phyloP scores from a whole-genome alignment of 805 yeast species.

The Pichia heedii region DNA sequence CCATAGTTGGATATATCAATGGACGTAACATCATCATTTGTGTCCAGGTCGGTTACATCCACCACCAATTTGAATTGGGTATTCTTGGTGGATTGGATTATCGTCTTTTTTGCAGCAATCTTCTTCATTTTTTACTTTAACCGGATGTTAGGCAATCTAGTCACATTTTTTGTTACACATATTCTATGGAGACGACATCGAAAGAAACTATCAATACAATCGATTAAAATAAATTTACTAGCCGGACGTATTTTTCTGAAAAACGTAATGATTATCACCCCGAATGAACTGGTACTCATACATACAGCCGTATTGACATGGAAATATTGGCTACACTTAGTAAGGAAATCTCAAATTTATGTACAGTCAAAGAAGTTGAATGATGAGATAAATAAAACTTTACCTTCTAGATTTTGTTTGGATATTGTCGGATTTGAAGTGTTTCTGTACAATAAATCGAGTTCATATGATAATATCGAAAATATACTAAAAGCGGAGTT shows the following conservation, averaged over 20 bases:
- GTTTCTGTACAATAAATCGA: slow-evolving; percentile 72
- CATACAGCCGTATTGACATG: slow-evolving; percentile 73
- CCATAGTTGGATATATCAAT: too few species aligned
- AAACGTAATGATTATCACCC: slow-evolving; percentile 64
- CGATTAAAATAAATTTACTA: slow-evolving; percentile 66
- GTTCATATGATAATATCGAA: slow-evolving; percentile 49
- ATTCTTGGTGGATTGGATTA: slow-evolving; percentile 75
- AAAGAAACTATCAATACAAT: slow-evolving; percentile 56
- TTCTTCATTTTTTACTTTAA: slow-evolving; percentile 69
- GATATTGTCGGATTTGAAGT: slow-evolving; percentile 72
- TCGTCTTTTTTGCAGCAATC: slow-evolving; percentile 52
- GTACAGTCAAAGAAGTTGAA: slow-evolving; percentile 16
- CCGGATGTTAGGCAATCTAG: slow-evolving; percentile 52
- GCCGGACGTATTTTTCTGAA: slow-evolving; percentile 79
- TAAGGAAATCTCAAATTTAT: slow-evolving; percentile 32
- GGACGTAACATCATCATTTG: slow-evolving; percentile 22
- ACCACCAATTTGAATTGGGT: slow-evolving; percentile 44
- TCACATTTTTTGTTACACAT: slow-evolving; percentile 44
- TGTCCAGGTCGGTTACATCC: slow-evolving; percentile 20
- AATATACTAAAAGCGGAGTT: slow-evolving; percentile 6
- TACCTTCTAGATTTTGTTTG: slow-evolving; percentile 49
- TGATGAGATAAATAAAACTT: slow-evolving; percentile 31
- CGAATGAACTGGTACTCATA: slow-evolving; percentile 61
- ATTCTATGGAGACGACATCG: slow-evolving; percentile 55
- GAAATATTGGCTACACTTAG: slow-evolving; percentile 73